Percentiles rank a stretch among this genome's conserved stretches.
These are phyloP conservation scores for Annona cherimola DNA, from an alignment of 164 flowering plant species.

Conservation along the genomic window DNA sequence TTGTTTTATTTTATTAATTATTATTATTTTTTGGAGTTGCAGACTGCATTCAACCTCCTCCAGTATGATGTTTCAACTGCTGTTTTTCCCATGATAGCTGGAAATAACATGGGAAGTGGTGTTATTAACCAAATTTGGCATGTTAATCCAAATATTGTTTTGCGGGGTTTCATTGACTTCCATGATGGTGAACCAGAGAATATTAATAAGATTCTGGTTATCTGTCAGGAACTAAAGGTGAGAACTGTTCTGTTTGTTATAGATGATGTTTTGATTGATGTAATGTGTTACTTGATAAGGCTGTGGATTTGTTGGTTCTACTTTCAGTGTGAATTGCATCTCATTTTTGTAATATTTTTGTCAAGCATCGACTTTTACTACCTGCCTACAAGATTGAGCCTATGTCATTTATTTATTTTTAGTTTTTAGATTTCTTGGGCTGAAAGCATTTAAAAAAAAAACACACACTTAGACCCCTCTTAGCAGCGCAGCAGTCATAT, in stretches of 20 bases:
- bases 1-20: too few species aligned
- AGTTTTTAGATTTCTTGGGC: too few species aligned
- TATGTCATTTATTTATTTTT: too few species aligned
- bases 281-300: not conserved
- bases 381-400: too few species aligned
- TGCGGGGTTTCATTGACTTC: conserved; percentile 59
- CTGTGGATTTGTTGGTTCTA: not conserved
- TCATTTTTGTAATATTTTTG: not conserved
- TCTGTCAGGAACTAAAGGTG: conserved; percentile 84
- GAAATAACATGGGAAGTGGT: conserved; percentile 31
- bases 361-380: not conserved
- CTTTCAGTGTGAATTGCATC: not conserved
- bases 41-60: conserved; percentile 83
- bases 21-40: conserved; percentile 16
- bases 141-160: conserved; percentile 50
- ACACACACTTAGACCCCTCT: too few species aligned
- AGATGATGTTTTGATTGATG: not conserved
- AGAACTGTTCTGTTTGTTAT: not conserved
- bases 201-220: conserved; percentile 47
- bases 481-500: too few species aligned
- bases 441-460: too few species aligned
- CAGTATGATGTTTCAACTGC: conserved; percentile 62
- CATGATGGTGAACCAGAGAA: conserved; percentile 39
- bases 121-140: conserved; percentile 68
- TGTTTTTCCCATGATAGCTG: conserved; percentile 56